A percentile compares a stretch with the other conserved stretches of the same genome.
These are phyloP conservation scores for Rhodotorula paludigena DNA, from an alignment of 768 basidiomycete genomes.

Conservation along the genomic window DNA sequence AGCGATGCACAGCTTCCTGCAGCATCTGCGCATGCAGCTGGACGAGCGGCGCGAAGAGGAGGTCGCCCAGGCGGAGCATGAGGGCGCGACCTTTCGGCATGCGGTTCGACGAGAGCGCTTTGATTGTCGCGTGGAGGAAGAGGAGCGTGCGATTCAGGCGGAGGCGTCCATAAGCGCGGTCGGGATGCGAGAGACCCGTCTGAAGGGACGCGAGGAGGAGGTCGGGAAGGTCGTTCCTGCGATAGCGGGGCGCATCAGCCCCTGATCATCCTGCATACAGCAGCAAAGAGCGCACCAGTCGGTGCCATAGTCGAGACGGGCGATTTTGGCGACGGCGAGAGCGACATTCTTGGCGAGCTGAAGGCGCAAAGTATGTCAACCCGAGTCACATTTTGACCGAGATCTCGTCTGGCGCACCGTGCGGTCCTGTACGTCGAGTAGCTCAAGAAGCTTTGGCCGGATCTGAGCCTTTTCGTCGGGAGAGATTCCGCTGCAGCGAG, in stretches of 20 bases:
- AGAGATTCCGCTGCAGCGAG: conserved; percentile 59
- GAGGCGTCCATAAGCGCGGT: conserved; percentile 45
- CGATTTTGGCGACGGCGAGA: conserved; percentile 67
- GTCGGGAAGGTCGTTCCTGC: conserved; percentile 60
- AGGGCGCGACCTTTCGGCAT: conserved; percentile 32
- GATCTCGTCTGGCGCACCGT: conserved; percentile 52
- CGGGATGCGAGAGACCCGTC: conserved; percentile 50
- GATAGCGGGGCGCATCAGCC: conserved; percentile 8
- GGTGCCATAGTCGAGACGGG: conserved; percentile 68
- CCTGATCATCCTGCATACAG: no score
- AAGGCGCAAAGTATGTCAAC: background rate
- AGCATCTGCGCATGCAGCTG: conserved; percentile 61
- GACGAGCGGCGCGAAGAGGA: conserved; percentile 57
- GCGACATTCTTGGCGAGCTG: conserved; percentile 77
- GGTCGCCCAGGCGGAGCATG: conserved; percentile 50
- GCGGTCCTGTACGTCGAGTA: conserved; percentile 73
- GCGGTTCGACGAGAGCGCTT: conserved; percentile 40
- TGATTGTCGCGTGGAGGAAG: conserved; percentile 34
- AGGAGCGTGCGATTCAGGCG: conserved; percentile 37
- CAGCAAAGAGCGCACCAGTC: conserved; percentile 55
- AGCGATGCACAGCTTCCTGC: conserved; percentile 46
- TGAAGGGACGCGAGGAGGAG: conserved; percentile 59
- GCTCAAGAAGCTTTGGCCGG: conserved; percentile 59
- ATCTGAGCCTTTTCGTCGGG: conserved; percentile 66
- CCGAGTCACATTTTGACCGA: no score